Percentiles rank a stretch among this genome's conserved stretches.
phyloP scores from a whole-genome alignment of 495 filamentous ascomycete species.

The Penicillium mononematosum region DNA sequence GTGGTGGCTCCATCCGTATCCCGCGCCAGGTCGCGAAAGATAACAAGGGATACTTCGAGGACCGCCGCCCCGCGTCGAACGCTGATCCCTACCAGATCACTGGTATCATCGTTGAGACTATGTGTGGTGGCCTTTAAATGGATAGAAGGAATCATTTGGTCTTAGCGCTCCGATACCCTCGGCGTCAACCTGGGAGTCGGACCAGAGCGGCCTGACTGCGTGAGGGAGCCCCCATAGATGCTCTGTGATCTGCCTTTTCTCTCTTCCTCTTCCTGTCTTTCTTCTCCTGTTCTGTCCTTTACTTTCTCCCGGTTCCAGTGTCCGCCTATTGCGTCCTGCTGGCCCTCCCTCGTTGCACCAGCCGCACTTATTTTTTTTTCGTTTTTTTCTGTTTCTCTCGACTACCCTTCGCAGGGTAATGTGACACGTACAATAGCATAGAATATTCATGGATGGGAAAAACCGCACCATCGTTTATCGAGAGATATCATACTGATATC shows the following conservation, averaged over 20 bases:
- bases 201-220: constrained; percentile 43
- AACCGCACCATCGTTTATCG: constrained; percentile 29
- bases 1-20: constrained; percentile 90
- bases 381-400: constrained; percentile 17
- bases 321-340: constrained; percentile 29
- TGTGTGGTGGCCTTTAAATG: constrained; percentile 48
- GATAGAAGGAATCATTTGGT: constrained; percentile 36
- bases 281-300: constrained; percentile 15
- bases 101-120: constrained; percentile 84
- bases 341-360: constrained; percentile 28
- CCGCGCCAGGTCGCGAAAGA: constrained; percentile 87
- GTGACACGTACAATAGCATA: constrained; percentile 40
- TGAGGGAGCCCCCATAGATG: constrained; percentile 40
- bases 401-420: constrained; percentile 26
- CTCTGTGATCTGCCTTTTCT: constrained; percentile 16
- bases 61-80: constrained; percentile 91
- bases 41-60: constrained; percentile 98
- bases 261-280: constrained; percentile 12
- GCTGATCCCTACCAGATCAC: constrained; percentile 96
- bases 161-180: constrained; percentile 52
- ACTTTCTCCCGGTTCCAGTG: constrained; percentile 25
- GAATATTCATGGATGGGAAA: constrained; percentile 33
- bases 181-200: constrained; percentile 45
- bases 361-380: constrained; percentile 23
- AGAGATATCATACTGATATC: constrained; percentile 17